phyloP scores from a whole-genome alignment of 1,139 yeast genomes.

The Zygotorulaspora mrakii region DNA sequence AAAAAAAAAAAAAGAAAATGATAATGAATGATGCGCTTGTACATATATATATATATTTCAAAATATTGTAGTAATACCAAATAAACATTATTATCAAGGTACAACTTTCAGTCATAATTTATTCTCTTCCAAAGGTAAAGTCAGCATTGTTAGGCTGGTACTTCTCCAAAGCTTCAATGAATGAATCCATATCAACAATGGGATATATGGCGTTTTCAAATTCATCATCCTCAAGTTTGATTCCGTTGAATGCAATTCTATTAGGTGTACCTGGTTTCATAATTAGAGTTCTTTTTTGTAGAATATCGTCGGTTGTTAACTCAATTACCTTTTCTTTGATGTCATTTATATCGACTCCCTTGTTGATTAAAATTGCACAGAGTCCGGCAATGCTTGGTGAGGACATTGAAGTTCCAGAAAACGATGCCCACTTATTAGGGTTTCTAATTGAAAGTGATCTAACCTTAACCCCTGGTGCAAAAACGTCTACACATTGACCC shows the following conservation, averaged over 20 bases:
- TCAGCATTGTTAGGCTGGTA: slow-evolving; percentile 16
- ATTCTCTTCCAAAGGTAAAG: slow-evolving; percentile 3
- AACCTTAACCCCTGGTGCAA: slow-evolving; percentile 75
- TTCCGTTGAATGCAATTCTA: slow-evolving; percentile 43
- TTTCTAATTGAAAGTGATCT: slow-evolving; percentile 34
- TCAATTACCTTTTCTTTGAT: slow-evolving; percentile 43
- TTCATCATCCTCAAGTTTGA: slow-evolving; percentile 34
- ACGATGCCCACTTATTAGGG: slow-evolving; percentile 27
- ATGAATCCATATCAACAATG: slow-evolving; percentile 22
- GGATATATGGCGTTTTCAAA: slow-evolving; percentile 30
- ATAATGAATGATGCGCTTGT: slow-evolving; percentile 24
- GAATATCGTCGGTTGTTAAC: slow-evolving; percentile 38
- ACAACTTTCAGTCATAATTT: slow-evolving; percentile 1
- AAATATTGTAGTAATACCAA: slow-evolving; percentile 4
- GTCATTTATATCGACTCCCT: slow-evolving; percentile 48
- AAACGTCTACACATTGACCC: slow-evolving; percentile 83
- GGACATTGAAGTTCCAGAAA: slow-evolving; percentile 88
- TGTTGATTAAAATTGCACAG: slow-evolving; percentile 59
- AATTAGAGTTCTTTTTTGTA: slow-evolving; percentile 38
- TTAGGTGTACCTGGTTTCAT: slow-evolving; percentile 48
- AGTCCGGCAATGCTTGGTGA: slow-evolving; percentile 78
- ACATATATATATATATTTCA: slow-evolving; percentile 16
- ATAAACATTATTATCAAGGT: slow-evolving; percentile 1
- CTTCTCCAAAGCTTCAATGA: slow-evolving; percentile 23
- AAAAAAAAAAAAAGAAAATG: not conserved